Percentiles rank a stretch among this genome's conserved stretches.
phyloP scores from a whole-genome alignment of 2,329 filamentous ascomycete genomes.

The Sclerotinia spermophila region DNA sequence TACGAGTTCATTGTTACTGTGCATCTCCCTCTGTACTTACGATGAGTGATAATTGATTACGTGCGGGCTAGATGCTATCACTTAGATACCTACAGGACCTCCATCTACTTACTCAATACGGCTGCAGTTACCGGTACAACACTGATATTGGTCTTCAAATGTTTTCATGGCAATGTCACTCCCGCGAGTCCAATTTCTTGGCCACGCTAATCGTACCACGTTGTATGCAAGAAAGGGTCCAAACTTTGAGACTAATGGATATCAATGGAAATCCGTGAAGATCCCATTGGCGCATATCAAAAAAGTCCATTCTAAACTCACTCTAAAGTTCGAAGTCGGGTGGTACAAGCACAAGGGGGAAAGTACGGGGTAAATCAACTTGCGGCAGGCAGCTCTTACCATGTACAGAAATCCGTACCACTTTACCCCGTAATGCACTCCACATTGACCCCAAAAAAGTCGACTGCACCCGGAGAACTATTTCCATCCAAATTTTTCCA shows the following conservation, averaged over 20 bases:
- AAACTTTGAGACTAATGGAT: not conserved
- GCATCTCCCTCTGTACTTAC: no score
- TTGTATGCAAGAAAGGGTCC: not conserved
- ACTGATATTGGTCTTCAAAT: not conserved
- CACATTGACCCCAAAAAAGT: not conserved
- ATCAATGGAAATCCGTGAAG: not conserved
- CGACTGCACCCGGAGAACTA: not conserved
- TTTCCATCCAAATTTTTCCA: not conserved
- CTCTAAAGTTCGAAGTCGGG: not conserved
- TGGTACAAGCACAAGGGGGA: not conserved
- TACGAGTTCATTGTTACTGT: not conserved
- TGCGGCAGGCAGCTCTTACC: constrained; percentile 1
- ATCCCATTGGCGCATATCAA: constrained; percentile 4
- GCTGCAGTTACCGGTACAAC: not conserved
- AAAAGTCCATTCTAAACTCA: not conserved
- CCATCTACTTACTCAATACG: not conserved
- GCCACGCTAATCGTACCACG: not conserved
- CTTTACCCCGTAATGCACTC: not conserved
- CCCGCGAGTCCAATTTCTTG: not conserved
- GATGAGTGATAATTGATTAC: not conserved
- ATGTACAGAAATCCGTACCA: not conserved
- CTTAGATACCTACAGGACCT: not conserved
- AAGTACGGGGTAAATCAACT: constrained; percentile 7
- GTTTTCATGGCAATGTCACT: not conserved
- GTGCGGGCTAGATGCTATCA: not conserved